Evolutionary conservation across 768 basidiomycete species (phyloP).

Genomic region (Lentinula detonsa): DNA sequence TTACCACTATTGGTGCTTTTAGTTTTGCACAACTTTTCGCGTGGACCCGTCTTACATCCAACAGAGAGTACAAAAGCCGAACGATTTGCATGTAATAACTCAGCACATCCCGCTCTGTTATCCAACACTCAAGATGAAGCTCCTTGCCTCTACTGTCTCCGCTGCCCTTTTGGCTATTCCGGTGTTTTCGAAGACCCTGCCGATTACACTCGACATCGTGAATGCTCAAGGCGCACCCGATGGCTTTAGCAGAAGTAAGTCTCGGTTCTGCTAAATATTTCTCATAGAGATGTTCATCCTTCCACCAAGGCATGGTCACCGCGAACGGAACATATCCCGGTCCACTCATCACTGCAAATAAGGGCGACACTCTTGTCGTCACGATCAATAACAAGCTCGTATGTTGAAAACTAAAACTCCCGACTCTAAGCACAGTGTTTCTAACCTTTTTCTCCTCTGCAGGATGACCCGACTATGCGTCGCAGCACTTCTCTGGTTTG

Average conservation of each 20-base stretch:
- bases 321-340: constrained; percentile 35
- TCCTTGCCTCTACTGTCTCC: background rate
- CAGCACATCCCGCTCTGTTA: background rate
- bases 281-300: background rate
- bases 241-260: constrained; percentile 27
- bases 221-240: constrained; percentile 39
- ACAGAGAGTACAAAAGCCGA: background rate
- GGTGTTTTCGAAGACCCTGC: background rate
- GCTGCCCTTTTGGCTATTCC: background rate
- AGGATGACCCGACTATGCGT: constrained; percentile 25
- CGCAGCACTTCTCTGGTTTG: constrained; percentile 18
- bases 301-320: background rate
- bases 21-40: background rate
- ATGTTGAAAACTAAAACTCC: constrained; percentile 12
- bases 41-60: background rate
- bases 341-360: constrained; percentile 37
- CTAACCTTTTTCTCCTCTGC: background rate
- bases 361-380: constrained; percentile 35
- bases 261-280: background rate
- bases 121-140: background rate
- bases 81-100: too few species aligned
- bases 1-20: background rate
- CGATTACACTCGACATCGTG: constrained; percentile 32
- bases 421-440: background rate
- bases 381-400: constrained; percentile 38